Percentiles rank a stretch among this genome's conserved stretches.
phyloP scores from a whole-genome alignment of 768 basidiomycete species.

The Xerocomellus dryophilus region DNA sequence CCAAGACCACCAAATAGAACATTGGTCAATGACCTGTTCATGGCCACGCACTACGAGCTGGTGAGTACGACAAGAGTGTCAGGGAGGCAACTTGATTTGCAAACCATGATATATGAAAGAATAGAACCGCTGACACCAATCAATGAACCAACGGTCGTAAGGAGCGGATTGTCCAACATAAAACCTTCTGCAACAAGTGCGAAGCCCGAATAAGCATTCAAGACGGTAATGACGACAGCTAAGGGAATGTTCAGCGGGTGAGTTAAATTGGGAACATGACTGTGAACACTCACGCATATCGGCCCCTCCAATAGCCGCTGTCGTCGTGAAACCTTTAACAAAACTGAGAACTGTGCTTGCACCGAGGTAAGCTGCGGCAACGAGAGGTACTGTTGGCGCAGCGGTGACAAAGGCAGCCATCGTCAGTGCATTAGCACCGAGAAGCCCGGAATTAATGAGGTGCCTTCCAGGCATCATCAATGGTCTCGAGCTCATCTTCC shows the following conservation, averaged over 20 bases:
- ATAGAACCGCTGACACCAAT: constrained; percentile 92
- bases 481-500: constrained; percentile 73
- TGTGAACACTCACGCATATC: constrained; percentile 74
- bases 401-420: constrained; percentile 76
- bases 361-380: constrained; percentile 77
- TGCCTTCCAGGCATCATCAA: constrained; percentile 75
- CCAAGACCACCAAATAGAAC: constrained; percentile 87
- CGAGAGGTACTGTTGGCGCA: constrained; percentile 63
- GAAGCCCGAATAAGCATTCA: constrained; percentile 90
- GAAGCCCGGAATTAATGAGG: constrained; percentile 65
- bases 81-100: constrained; percentile 14
- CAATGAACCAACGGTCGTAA: constrained; percentile 80
- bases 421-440: constrained; percentile 66
- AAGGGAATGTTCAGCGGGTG: constrained; percentile 9
- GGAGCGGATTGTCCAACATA: constrained; percentile 83
- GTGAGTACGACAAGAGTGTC: constrained; percentile 3
- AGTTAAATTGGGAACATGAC: neutral
- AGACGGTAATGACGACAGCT: constrained; percentile 88
- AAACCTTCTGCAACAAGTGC: constrained; percentile 91
- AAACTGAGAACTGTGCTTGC: constrained; percentile 76
- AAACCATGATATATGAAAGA: constrained; percentile 88
- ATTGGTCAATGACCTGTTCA: constrained; percentile 84
- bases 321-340: constrained; percentile 82
- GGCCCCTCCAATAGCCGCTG: constrained; percentile 88
- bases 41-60: constrained; percentile 71